phyloP scores from a whole-genome alignment of 495 filamentous ascomycete species.

The Xylaria nigripes region DNA sequence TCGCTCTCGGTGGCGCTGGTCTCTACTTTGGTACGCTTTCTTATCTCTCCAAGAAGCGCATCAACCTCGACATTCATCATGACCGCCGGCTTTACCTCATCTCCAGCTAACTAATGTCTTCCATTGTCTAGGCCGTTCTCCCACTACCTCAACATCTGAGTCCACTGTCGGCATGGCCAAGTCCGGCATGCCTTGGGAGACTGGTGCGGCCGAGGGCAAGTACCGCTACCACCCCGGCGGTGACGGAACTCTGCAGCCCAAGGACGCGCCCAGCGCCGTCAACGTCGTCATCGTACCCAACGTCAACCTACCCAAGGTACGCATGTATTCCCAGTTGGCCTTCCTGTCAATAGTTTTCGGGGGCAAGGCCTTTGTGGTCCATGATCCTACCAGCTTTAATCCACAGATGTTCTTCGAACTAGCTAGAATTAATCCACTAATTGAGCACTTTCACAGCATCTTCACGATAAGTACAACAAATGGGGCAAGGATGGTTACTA shows the following conservation, averaged over 20 bases:
- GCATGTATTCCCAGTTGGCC: neutral
- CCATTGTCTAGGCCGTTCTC: conserved; percentile 57
- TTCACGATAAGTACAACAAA: conserved; percentile 97
- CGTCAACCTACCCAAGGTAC: conserved; percentile 85
- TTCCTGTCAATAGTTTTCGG: neutral
- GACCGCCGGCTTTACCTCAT: neutral
- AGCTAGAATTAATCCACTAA: neutral
- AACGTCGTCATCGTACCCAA: conserved; percentile 90
- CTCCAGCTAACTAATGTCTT: conserved; percentile 16
- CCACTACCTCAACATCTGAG: conserved; percentile 79
- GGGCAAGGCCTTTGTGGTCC: neutral
- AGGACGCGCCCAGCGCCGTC: conserved; percentile 87
- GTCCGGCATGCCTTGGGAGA: conserved; percentile 84
- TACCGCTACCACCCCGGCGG: conserved; percentile 91
- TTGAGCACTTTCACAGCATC: conserved; percentile 44
- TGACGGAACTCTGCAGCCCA: conserved; percentile 62
- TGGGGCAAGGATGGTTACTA: conserved; percentile 72
- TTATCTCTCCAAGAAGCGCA: neutral
- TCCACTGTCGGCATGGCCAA: conserved; percentile 61
- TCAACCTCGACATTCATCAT: conserved; percentile 6
- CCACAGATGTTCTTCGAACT: neutral
- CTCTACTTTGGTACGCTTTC: conserved; percentile 63
- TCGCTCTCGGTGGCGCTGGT: conserved; percentile 77
- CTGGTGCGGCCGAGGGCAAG: conserved; percentile 54
- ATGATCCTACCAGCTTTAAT: neutral